phyloP scores from a whole-genome alignment of 345 rosid genomes.

The Citropsis articulata region DNA sequence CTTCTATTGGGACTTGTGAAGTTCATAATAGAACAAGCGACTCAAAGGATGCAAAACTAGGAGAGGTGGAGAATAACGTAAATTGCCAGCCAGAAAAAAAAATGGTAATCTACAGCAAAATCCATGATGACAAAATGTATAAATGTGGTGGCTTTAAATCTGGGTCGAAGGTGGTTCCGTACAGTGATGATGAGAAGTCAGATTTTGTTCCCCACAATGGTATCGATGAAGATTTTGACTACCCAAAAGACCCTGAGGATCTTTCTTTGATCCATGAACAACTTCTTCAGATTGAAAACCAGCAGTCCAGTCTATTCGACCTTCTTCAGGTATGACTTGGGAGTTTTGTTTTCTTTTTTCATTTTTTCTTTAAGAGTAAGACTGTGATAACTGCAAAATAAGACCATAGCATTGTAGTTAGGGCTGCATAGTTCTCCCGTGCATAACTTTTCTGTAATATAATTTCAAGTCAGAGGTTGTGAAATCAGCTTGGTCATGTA shows the following conservation, averaged over 20 bases:
- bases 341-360: conserved; percentile 1
- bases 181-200: conserved; percentile 39
- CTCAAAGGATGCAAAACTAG: conserved; percentile 21
- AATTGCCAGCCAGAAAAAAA: conserved; percentile 42
- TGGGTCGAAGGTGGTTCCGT: conserved; percentile 61
- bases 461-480: not conserved
- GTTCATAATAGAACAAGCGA: conserved; percentile 24
- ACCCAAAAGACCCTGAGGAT: conserved; percentile 58
- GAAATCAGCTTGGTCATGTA: not conserved
- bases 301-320: conserved; percentile 68
- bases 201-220: conserved; percentile 27
- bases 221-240: conserved; percentile 37
- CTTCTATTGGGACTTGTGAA: conserved; percentile 18
- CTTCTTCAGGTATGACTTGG: conserved; percentile 71
- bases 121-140: conserved; percentile 31
- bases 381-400: not conserved
- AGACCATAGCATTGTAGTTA: not conserved
- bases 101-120: conserved; percentile 37
- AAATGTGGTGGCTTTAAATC: conserved; percentile 46
- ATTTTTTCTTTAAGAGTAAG: not conserved
- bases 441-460: not conserved
- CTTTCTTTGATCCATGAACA: conserved; percentile 62
- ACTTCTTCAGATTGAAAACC: conserved; percentile 82
- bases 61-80: conserved; percentile 23
- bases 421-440: not conserved